These are phyloP conservation scores for Trichoderma afroharzianum DNA, from an alignment of 2,329 filamentous ascomycete species.

Conservation along the genomic window DNA sequence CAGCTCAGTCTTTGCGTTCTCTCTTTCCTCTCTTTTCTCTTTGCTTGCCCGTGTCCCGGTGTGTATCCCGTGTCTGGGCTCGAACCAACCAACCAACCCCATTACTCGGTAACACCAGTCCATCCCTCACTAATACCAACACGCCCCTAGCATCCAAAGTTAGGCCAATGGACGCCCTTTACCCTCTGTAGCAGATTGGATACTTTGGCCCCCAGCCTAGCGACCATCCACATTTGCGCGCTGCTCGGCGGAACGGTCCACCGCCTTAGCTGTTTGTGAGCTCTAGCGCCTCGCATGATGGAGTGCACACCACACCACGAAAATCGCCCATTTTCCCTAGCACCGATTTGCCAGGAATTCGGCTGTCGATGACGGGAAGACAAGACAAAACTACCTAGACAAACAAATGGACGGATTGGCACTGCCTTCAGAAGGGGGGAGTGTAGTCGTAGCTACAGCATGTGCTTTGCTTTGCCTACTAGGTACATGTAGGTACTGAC, in stretches of 20 bases:
- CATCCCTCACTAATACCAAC: neutral
- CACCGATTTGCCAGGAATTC: neutral
- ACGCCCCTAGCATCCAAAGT: neutral
- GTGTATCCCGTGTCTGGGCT: neutral
- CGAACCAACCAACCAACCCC: neutral
- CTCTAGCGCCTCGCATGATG: constrained; percentile 5
- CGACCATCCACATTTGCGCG: neutral
- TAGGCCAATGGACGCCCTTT: too few relatives aligned
- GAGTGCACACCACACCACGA: neutral
- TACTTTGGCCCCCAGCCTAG: neutral
- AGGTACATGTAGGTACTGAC: neutral
- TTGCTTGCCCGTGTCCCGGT: neutral
- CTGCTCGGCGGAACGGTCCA: constrained; percentile 1
- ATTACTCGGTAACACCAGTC: neutral
- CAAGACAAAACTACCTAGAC: neutral
- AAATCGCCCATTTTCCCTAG: neutral
- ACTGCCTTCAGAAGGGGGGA: neutral
- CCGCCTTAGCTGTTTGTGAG: constrained; percentile 8
- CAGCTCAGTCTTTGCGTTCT: neutral
- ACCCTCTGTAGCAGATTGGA: neutral
- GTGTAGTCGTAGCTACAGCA: neutral
- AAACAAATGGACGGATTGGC: neutral
- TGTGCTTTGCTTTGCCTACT: neutral
- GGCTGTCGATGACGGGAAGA: neutral
- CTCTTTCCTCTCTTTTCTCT: neutral